Conservation (phyloP, 179 eudicot species). For the Heliamphora pulchella region DNA sequence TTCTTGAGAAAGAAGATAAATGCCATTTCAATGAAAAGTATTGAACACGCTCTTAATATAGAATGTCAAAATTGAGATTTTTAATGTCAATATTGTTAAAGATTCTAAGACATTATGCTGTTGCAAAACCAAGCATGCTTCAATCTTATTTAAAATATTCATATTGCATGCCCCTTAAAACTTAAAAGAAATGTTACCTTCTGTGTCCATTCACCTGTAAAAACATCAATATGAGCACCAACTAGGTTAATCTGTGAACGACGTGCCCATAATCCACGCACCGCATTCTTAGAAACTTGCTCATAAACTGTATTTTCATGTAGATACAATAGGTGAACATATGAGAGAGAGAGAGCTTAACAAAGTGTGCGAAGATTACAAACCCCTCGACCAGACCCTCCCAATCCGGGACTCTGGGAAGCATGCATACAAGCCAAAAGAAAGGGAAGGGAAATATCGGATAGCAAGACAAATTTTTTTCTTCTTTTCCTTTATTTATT, state of each 20-base stretch:
- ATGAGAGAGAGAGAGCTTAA: neutral
- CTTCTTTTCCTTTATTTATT: too few species aligned
- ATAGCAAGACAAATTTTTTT: neutral
- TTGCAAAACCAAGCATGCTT: neutral
- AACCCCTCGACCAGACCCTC: neutral
- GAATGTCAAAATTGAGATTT: constrained; percentile 3
- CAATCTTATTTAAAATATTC: neutral
- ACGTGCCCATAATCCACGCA: constrained; percentile 92
- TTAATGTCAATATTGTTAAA: neutral
- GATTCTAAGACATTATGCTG: neutral
- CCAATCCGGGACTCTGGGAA: neutral
- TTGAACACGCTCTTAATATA: neutral
- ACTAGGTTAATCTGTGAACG: constrained; percentile 82
- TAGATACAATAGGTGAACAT: neutral
- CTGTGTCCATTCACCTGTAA: constrained; percentile 99
- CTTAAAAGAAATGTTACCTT: constrained; percentile 44
- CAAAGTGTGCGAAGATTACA: neutral
- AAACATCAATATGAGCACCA: constrained; percentile 96
- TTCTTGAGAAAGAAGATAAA: neutral
- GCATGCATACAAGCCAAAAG: neutral
- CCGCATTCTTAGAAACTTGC: constrained; percentile 95
- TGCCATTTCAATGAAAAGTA: neutral
- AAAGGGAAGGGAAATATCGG: neutral
- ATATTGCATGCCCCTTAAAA: neutral
- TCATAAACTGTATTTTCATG: constrained; percentile 66